These are phyloP conservation scores for Lactarius hatsudake DNA, from an alignment of 768 basidiomycete genomes.

Conservation along the genomic window DNA sequence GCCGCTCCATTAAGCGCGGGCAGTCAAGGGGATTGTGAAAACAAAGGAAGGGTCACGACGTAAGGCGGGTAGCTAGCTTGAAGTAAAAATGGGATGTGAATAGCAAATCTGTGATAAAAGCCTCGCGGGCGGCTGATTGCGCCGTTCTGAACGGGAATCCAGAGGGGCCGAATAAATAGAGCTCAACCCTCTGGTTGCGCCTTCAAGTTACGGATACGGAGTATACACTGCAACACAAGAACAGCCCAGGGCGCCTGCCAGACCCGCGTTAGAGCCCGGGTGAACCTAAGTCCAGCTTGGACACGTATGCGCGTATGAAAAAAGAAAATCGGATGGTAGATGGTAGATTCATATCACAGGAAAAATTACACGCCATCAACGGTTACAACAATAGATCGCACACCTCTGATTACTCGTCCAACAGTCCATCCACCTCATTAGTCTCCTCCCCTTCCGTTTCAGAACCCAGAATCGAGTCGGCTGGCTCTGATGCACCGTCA, in stretches of 20 bases:
- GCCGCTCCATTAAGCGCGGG: too few species aligned
- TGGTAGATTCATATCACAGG: neutral
- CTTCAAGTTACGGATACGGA: too few species aligned
- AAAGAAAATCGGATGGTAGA: neutral
- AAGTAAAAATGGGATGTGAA: neutral
- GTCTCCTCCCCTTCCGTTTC: constrained; percentile 23
- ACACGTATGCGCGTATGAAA: neutral
- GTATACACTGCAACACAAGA: too few species aligned
- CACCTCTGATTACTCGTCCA: constrained; percentile 16
- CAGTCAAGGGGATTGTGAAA: too few species aligned
- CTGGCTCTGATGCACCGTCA: constrained; percentile 8
- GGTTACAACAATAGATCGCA: constrained; percentile 22
- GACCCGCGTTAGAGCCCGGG: too few species aligned
- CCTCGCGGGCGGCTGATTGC: neutral
- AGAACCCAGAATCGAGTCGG: constrained; percentile 28
- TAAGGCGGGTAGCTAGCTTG: too few species aligned
- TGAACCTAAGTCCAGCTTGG: neutral
- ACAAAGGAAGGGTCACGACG: neutral
- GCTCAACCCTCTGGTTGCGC: too few species aligned
- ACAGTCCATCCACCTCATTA: constrained; percentile 26
- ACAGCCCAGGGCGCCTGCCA: too few species aligned
- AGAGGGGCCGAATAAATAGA: neutral
- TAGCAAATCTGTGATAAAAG: neutral
- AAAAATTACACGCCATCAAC: constrained; percentile 3
- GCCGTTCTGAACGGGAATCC: neutral